Evolutionary conservation across 805 yeast species (phyloP).

Genomic region (Komagataella pastoris): DNA sequence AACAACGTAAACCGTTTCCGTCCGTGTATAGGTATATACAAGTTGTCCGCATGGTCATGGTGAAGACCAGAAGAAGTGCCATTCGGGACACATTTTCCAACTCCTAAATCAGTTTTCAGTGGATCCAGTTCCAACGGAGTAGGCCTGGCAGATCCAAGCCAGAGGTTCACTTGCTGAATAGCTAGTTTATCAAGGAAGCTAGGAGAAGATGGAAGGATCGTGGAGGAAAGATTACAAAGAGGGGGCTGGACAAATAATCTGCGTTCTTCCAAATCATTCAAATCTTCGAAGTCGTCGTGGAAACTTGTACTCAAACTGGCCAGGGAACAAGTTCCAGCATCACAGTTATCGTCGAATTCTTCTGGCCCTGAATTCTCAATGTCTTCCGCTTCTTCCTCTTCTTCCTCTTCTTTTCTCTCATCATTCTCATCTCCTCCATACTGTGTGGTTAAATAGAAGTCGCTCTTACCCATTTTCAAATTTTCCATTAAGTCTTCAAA

Average conservation of each 20-base stretch:
- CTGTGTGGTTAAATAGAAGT: constrained; percentile 57
- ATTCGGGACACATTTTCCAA: constrained; percentile 46
- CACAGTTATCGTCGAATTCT: constrained; percentile 12
- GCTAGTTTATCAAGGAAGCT: constrained; percentile 25
- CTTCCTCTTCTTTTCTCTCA: constrained; percentile 21
- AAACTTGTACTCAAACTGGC: constrained; percentile 20
- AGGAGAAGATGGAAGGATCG: constrained; percentile 27
- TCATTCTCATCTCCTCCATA: constrained; percentile 31
- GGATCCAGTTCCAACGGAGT: constrained; percentile 6
- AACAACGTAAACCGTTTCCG: constrained; percentile 53
- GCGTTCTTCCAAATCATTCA: constrained; percentile 10
- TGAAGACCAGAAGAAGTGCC: constrained; percentile 65
- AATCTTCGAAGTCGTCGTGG: constrained; percentile 36
- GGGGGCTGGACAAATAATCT: constrained; percentile 50
- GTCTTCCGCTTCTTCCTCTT: constrained; percentile 9
- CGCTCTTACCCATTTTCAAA: constrained; percentile 26
- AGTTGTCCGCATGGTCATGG: constrained; percentile 72
- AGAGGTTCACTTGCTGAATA: constrained; percentile 63
- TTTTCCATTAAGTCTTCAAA: constrained; percentile 33
- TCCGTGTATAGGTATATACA: constrained; percentile 51
- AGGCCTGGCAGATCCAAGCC: constrained; percentile 42
- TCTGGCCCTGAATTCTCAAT: constrained; percentile 6
- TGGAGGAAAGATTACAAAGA: constrained; percentile 26
- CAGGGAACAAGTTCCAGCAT: constrained; percentile 4
- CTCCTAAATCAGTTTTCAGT: constrained; percentile 17